Base-by-base conservation (phyloP, 164 flowering plant genomes). In the Chloranthus sessilifolius region DNA sequence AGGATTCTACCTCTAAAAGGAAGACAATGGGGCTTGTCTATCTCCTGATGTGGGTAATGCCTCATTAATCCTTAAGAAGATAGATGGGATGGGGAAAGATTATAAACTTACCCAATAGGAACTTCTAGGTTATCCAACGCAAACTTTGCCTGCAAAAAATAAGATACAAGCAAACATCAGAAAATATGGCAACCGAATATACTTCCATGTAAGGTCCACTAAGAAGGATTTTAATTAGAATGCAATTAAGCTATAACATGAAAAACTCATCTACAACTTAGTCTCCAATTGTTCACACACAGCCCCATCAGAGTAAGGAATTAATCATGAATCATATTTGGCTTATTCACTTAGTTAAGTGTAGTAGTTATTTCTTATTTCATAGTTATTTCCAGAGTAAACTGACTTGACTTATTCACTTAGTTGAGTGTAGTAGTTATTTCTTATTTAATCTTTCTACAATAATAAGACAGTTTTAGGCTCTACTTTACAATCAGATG, bases 121-220 rank as follows among this genome's bases (percentile, higher is more conserved):
- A 48, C 52, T 31, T 48, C 52, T 3, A 48, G 26, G 40, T 48
- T 48, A 9, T 48, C 52, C 39, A 48, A 12, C 7, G 52, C 52
- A 48, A 29, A 31, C 25, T 48, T 48, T 7, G 52, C 52, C 52
- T 48, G 52, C 12, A 15, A 48, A 48, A 31, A 20, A 23, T 6
- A 30, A 27, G 34, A 47, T 21, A 15, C 25, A 45, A 4, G 30
- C 29, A 45, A n/a, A 20, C 14, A n/a, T n/a, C 19, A 25, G 29
- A 5, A 10, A 45, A 1, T 8, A 45, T 25, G 19, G 14, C 33
- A 9, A 14, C 12, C 15, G 10, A 10, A 19, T 10, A 25, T 11
- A 5, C 14, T 3, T 19, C 22, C 47, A 19, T 12, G 7, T 19
- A 12, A 43, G 5, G 14, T 22, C 12, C 36, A 33, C 7, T 33